These are phyloP conservation scores for Quercus berberidifolia DNA, from an alignment of 306 rosid genomes.

Conservation along the genomic window DNA sequence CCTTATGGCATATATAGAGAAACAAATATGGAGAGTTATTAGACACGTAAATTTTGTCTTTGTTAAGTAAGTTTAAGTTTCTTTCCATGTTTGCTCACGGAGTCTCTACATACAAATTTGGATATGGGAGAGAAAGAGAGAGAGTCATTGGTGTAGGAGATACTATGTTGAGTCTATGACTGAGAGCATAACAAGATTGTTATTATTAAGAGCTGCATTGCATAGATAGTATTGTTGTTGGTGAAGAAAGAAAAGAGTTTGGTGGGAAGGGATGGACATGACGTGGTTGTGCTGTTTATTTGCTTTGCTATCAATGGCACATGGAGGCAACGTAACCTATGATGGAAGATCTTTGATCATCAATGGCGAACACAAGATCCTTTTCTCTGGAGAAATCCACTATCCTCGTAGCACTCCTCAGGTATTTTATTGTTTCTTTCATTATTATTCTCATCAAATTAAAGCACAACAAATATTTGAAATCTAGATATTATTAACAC, in stretches of 20 bases:
- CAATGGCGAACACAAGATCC: constrained; percentile 52
- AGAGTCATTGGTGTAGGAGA: too few species aligned
- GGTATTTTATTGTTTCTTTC: constrained; percentile 29
- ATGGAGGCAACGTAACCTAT: constrained; percentile 48
- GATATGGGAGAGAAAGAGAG: background rate
- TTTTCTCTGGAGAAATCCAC: constrained; percentile 82
- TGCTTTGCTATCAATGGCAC: constrained; percentile 18
- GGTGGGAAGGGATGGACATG: background rate
- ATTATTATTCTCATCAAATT: background rate
- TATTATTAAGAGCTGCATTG: background rate
- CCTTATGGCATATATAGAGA: background rate
- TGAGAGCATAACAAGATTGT: too few species aligned
- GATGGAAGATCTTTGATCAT: constrained; percentile 65
- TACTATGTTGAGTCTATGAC: too few species aligned
- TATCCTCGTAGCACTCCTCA: constrained; percentile 84
- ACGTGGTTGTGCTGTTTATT: constrained; percentile 11
- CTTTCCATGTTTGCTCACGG: background rate
- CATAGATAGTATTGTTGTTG: background rate
- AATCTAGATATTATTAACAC: background rate
- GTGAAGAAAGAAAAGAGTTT: background rate
- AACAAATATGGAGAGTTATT: too few species aligned
- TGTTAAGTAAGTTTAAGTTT: background rate
- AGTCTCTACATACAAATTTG: background rate
- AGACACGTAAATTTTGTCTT: background rate
- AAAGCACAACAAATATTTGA: background rate